phyloP scores from a whole-genome alignment of 768 basidiomycete genomes.

The Psilocybe cubensis region DNA sequence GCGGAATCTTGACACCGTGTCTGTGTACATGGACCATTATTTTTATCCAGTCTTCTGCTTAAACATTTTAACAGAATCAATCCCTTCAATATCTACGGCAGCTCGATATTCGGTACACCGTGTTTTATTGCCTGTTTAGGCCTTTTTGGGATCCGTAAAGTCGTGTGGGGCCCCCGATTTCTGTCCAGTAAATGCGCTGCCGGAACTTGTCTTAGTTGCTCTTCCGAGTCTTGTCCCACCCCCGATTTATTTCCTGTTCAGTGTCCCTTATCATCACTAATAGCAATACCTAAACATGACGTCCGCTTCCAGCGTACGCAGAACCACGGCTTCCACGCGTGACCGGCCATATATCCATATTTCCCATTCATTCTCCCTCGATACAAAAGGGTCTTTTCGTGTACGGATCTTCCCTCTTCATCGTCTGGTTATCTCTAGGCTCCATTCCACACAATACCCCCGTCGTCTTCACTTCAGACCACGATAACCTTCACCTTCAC shows the following conservation, averaged over 20 bases:
- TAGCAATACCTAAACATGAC: slow-evolving; percentile 4
- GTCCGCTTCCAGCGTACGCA: not conserved
- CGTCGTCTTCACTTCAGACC: not conserved
- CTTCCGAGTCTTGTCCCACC: not conserved
- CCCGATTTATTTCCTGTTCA: not conserved
- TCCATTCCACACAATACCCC: not conserved
- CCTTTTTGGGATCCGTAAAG: not conserved
- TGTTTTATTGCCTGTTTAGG: not conserved
- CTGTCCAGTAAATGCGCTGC: not conserved
- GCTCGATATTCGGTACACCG: too few species aligned
- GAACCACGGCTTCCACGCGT: slow-evolving; percentile 10
- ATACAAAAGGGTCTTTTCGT: slow-evolving; percentile 12
- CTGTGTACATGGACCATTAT: too few species aligned
- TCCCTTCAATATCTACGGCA: too few species aligned
- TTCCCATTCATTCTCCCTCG: not conserved
- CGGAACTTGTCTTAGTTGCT: slow-evolving; percentile 16
- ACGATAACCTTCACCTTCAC: not conserved
- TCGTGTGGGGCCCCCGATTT: not conserved
- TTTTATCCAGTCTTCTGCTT: too few species aligned
- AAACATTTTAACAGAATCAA: too few species aligned
- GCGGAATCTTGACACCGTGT: too few species aligned
- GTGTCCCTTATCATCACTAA: not conserved
- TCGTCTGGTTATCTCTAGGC: not conserved
- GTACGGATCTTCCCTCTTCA: slow-evolving; percentile 13
- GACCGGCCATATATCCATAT: too few species aligned